These are phyloP conservation scores for Pythium aphanidermatum DNA, from an alignment of 352 stramenopile genomes.

Conservation along the genomic window DNA sequence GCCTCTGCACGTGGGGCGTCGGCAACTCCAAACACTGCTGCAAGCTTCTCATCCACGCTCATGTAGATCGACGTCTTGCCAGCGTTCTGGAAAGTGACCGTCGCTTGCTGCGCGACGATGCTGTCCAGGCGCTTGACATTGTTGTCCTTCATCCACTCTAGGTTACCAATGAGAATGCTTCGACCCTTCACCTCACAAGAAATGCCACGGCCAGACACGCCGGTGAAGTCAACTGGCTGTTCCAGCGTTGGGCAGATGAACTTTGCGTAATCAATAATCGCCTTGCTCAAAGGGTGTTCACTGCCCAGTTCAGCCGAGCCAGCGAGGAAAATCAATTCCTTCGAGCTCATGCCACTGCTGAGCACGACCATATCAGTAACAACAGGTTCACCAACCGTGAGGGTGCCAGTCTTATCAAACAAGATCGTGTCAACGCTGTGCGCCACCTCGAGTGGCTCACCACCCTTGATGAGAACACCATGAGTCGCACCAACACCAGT, in stretches of 20 bases:
- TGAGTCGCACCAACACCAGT: constrained; percentile 95
- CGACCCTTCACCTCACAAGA: constrained; percentile 58
- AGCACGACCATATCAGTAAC: constrained; percentile 85
- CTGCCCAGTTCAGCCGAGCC: constrained; percentile 90
- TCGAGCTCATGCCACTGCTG: constrained; percentile 69
- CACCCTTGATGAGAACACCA: constrained; percentile 99
- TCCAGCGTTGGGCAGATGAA: constrained; percentile 75
- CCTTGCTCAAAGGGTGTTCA: constrained; percentile 93
- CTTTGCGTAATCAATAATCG: constrained; percentile 90
- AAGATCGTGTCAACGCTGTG: constrained; percentile 94
- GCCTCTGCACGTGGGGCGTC: constrained; percentile 91
- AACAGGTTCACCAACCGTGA: constrained; percentile 90
- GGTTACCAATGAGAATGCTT: constrained; percentile 91
- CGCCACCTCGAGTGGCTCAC: constrained; percentile 88
- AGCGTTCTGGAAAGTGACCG: constrained; percentile 73
- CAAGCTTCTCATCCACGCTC: constrained; percentile 77
- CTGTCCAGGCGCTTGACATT: constrained; percentile 56
- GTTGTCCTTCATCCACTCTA: constrained; percentile 85
- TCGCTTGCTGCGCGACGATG: constrained; percentile 72
- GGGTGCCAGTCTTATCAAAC: constrained; percentile 99
- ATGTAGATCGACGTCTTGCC: constrained; percentile 96
- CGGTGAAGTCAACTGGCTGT: constrained; percentile 68
- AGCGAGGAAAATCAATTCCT: constrained; percentile 83
- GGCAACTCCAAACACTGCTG: constrained; percentile 75
- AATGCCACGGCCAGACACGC: constrained; percentile 88